These are phyloP conservation scores for Excoecaria agallocha DNA, from an alignment of 345 rosid species.

Conservation along the genomic window DNA sequence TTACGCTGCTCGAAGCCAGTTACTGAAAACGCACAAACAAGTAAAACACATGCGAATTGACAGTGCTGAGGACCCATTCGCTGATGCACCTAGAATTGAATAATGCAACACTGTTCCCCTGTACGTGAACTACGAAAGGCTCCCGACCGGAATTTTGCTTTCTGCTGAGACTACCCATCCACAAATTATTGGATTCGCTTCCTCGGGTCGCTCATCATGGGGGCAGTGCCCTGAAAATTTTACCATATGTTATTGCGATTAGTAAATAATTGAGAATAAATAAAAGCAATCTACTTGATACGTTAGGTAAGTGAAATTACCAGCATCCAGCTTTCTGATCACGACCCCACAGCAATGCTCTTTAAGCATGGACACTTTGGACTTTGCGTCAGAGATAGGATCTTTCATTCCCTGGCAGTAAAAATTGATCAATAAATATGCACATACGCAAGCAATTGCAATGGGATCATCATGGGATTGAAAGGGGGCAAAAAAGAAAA, in stretches of 20 bases:
- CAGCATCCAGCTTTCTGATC: constrained; percentile 63
- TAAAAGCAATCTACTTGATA: background rate
- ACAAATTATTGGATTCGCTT: constrained; percentile 5
- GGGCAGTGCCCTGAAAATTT: background rate
- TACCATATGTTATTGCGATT: background rate
- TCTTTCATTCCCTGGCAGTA: constrained; percentile 74
- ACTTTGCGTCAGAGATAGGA: constrained; percentile 59
- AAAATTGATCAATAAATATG: background rate
- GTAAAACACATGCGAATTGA: too few species aligned
- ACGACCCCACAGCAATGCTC: constrained; percentile 47
- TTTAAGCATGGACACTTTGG: constrained; percentile 59
- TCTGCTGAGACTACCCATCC: constrained; percentile 9
- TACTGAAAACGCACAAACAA: too few species aligned
- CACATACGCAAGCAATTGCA: background rate
- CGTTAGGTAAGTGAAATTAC: constrained; percentile 33
- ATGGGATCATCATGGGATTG: background rate
- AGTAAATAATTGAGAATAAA: background rate
- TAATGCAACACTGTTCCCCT: too few species aligned
- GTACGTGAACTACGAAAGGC: background rate
- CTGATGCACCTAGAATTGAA: too few species aligned
- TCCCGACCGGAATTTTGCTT: background rate
- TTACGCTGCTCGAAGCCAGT: too few species aligned
- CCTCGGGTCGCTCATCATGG: background rate
- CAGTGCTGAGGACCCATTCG: too few species aligned
- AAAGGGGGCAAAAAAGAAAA: background rate